These are phyloP conservation scores for Ceratopteris richardii DNA, from an alignment of 75 land plant genomes.

Conservation along the genomic window DNA sequence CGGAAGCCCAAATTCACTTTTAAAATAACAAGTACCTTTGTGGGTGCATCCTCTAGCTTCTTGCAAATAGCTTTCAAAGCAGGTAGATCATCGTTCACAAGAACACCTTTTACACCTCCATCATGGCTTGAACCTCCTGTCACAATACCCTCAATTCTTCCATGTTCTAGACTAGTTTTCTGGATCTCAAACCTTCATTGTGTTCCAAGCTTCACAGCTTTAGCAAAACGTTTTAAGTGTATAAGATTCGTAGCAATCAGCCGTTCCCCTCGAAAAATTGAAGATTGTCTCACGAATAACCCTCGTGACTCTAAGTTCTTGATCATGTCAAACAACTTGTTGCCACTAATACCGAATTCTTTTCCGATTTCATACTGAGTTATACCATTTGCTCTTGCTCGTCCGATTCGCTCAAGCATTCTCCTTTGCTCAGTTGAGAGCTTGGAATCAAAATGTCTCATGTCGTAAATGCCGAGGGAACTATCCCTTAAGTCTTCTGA, in stretches of 20 bases:
- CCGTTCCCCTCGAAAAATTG: conserved; percentile 46
- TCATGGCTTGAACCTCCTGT: conserved; percentile 14
- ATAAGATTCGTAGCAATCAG: conserved; percentile 57
- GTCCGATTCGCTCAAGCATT: conserved; percentile 67
- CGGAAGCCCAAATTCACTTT: conserved; percentile 68
- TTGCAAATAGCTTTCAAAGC: conserved; percentile 78
- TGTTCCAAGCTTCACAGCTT: conserved; percentile 44
- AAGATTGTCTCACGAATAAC: conserved; percentile 60
- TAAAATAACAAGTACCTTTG: conserved; percentile 86
- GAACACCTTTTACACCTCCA: conserved; percentile 31
- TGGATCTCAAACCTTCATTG: conserved; percentile 81
- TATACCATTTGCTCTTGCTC: conserved; percentile 79
- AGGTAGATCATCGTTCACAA: conserved; percentile 74
- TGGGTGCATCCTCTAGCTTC: conserved; percentile 72
- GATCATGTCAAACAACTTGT: conserved; percentile 67
- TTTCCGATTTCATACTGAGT: conserved; percentile 81
- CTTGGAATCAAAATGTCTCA: conserved; percentile 29
- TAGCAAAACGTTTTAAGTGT: conserved; percentile 78
- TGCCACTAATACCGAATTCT: conserved; percentile 70
- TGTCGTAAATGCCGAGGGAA: conserved; percentile 67
- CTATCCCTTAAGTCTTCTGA: conserved; percentile 59
- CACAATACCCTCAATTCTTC: conserved; percentile 14
- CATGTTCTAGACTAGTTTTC: conserved; percentile 19
- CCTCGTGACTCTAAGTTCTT: conserved; percentile 67
- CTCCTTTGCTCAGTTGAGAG: conserved; percentile 45